phyloP scores from a whole-genome alignment of 805 yeast genomes.

The Isabelozyma gotoi region DNA sequence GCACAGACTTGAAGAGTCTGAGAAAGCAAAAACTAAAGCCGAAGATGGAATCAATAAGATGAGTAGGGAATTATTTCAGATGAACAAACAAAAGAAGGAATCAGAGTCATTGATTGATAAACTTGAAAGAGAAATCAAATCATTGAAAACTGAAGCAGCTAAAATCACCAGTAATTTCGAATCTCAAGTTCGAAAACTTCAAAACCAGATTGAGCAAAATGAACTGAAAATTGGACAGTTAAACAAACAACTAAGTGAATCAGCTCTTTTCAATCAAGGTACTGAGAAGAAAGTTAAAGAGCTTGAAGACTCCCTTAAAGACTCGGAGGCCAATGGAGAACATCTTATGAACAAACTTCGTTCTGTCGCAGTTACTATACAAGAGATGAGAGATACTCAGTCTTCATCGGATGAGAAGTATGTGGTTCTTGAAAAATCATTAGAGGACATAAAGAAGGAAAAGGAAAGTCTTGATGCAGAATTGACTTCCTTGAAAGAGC shows the following conservation, averaged over 20 bases:
- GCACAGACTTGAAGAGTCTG: conserved; percentile 28
- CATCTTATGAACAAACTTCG: conserved; percentile 43
- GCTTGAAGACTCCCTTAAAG: conserved; percentile 20
- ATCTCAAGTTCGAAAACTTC: conserved; percentile 15
- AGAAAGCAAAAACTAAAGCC: conserved; percentile 56
- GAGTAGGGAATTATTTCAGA: conserved; percentile 75
- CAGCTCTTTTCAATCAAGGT: conserved; percentile 17
- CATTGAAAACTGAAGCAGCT: conserved; percentile 28
- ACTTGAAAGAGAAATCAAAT: conserved; percentile 41
- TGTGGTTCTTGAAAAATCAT: conserved; percentile 11
- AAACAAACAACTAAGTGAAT: conserved; percentile 19
- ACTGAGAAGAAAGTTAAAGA: conserved; percentile 15
- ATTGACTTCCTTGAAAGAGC: conserved; percentile 4
- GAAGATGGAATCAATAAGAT: conserved; percentile 89
- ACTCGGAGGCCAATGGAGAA: conserved; percentile 29
- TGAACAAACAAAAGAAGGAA: conserved; percentile 59
- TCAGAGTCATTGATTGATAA: conserved; percentile 42
- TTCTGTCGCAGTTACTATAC: conserved; percentile 36
- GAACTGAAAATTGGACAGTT: conserved; percentile 20
- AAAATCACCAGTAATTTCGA: conserved; percentile 26
- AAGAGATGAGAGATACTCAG: conserved; percentile 25
- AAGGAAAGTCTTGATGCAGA: conserved; percentile 10
- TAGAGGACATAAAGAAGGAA: conserved; percentile 11
- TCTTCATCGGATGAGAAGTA: conserved; percentile 11
- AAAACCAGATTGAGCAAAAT: conserved; percentile 21